Evolutionary conservation across 768 basidiomycete species (phyloP).

Genomic region (Rhodotorula graminis): DNA sequence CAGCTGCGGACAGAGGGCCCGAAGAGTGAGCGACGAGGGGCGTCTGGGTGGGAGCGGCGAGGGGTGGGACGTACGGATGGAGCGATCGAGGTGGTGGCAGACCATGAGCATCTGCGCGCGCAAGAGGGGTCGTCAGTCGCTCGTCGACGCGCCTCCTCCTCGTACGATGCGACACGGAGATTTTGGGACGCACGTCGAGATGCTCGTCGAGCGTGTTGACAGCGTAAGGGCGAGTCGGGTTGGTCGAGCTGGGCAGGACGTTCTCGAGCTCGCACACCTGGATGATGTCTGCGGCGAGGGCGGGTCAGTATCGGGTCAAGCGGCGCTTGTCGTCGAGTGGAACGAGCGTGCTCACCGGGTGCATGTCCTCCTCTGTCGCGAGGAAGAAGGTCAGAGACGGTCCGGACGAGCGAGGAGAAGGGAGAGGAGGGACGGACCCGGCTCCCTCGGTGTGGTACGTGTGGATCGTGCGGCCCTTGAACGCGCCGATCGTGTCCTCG

Average conservation of each 20-base stretch:
- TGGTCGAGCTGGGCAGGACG: constrained; percentile 92
- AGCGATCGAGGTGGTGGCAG: constrained; percentile 91
- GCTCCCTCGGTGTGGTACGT: constrained; percentile 70
- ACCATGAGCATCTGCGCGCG: constrained; percentile 89
- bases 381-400: not conserved
- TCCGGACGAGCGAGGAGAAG: not conserved
- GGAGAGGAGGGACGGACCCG: constrained; percentile 3
- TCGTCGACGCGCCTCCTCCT: no score
- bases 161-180: no score
- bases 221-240: constrained; percentile 88
- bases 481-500: constrained; percentile 84
- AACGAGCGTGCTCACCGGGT: constrained; percentile 55
- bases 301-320: no score
- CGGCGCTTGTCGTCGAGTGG: no score
- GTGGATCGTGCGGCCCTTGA: constrained; percentile 85
- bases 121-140: not conserved
- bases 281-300: not conserved
- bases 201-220: constrained; percentile 93
- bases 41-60: not conserved
- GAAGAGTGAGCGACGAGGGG: not conserved
- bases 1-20: constrained; percentile 58
- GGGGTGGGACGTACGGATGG: constrained; percentile 13
- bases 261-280: constrained; percentile 59
- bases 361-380: constrained; percentile 81
- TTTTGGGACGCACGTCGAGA: constrained; percentile 65